Evolutionary conservation across 176 grass and related monocot species (phyloP).

Genomic region (Phoenix roebelenii): DNA sequence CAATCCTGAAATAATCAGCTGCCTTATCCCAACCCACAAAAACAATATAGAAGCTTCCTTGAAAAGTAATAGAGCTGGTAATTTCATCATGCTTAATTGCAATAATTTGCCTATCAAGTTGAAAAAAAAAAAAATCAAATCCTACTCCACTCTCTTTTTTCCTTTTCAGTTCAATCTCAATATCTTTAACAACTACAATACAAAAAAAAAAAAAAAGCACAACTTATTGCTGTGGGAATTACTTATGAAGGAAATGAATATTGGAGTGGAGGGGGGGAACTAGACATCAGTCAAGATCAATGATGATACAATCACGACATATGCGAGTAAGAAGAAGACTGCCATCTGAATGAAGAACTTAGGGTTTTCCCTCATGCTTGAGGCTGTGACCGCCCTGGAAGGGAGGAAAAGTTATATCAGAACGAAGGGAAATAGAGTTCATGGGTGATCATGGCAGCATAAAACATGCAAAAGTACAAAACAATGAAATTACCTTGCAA

Average conservation of each 20-base stretch:
- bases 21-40: too few species aligned
- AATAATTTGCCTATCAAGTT: too few species aligned
- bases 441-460: too few species aligned
- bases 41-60: too few species aligned
- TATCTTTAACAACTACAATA: constrained; percentile 35
- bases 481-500: constrained; percentile 48
- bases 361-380: constrained; percentile 88
- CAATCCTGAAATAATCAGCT: too few species aligned
- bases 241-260: constrained; percentile 17
- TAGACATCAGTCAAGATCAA: constrained; percentile 95
- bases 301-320: constrained; percentile 95
- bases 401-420: background rate
- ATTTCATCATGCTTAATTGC: too few species aligned
- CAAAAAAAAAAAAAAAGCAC: constrained; percentile 22
- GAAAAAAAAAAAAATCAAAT: too few species aligned
- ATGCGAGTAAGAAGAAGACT: constrained; percentile 88
- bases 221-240: constrained; percentile 31
- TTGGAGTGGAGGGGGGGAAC: constrained; percentile 4
- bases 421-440: too few species aligned
- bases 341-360: constrained; percentile 93
- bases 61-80: too few species aligned
- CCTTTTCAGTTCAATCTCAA: too few species aligned
- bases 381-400: constrained; percentile 59
- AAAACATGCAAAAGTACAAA: too few species aligned
- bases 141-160: too few species aligned